Evolutionary conservation across 2,329 filamentous ascomycete genomes (phyloP), one percentile per base, ranked within the genome.

Genomic region (Trichoderma oligosporum): DNA sequence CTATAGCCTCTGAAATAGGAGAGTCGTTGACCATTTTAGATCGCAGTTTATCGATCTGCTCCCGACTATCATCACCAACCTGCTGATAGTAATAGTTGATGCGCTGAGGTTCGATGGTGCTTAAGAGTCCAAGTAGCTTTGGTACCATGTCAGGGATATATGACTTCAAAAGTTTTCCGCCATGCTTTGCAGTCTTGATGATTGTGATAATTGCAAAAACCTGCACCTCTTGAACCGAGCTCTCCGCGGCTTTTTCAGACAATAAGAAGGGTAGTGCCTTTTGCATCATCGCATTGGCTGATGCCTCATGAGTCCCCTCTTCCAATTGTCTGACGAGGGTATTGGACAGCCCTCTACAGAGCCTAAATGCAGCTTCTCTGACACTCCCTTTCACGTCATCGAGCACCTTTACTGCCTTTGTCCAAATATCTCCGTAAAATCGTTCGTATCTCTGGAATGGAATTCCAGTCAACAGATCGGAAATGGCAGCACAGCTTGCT

Each of bases 301-400:
- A 85, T 63, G 85, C 85, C 0, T 84, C 80, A 25, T 82, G 80
- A 54, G 86, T 85, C 35, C 89, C 88, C 42, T 90, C 86, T 70
- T 96, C 91, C 2, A 97, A 81, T 59, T 91, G 89, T 25, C 91
- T 86, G 3, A 95, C 90, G 12, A 97, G 81, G 14, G 89, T 88
- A 52, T 89, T 91, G 1, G 91, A 95, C 33, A 99, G 78, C 0
- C 86, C 84, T 69, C 92, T 86, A 66, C 92, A 96, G 4, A 99
- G 80, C 59, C 86, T 85, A 44, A 91, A 80, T 1, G 94, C 94
- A 1, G 91, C 88, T 33, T 82, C 79, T 51, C 94, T 83, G 4
- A 99, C 94, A 1, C 88, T 91, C 7, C 87, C 88, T 70, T 99
- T 99, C 71, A 97, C 95, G 70, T 99, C 94, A 70, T 99, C 94